phyloP scores from a whole-genome alignment of 1,284 basidiomycete genomes.

The Lentinula novae-zelandiae region DNA sequence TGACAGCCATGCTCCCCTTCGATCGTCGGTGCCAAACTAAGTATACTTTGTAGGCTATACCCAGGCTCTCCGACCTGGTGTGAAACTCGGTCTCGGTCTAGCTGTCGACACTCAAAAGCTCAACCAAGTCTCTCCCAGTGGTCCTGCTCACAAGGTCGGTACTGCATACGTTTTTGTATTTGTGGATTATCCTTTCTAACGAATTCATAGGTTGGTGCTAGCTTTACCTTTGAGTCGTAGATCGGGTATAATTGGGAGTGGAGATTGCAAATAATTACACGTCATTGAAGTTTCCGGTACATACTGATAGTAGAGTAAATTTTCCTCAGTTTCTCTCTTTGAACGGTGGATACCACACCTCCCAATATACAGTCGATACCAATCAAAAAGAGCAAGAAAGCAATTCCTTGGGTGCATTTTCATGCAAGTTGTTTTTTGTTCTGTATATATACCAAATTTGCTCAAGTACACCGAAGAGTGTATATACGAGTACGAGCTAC shows the following conservation, averaged over 20 bases:
- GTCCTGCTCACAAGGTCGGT: conserved; percentile 69
- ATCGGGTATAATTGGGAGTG: conserved; percentile 18
- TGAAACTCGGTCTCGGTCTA: conserved; percentile 92
- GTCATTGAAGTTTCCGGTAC: background rate
- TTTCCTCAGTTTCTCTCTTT: no score
- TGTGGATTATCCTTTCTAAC: background rate
- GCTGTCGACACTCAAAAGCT: conserved; percentile 88
- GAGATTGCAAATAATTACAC: background rate
- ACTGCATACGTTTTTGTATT: background rate
- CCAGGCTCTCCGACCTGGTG: conserved; percentile 90
- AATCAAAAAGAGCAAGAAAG: no score
- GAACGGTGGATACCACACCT: no score
- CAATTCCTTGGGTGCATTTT: no score
- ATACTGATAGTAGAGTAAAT: background rate
- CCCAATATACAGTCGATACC: no score
- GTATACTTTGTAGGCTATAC: conserved; percentile 64
- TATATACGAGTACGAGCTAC: background rate
- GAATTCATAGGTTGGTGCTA: conserved; percentile 56
- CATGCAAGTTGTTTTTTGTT: no score
- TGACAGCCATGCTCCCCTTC: background rate
- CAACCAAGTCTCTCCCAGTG: conserved; percentile 62
- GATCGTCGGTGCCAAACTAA: conserved; percentile 8
- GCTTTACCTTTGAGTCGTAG: conserved; percentile 72
- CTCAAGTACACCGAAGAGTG: background rate
- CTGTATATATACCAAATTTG: background rate